A percentile compares a stretch with the other conserved stretches of the same genome.
Conservation (phyloP, 129 eudicot genomes). For the Glebionis coronaria region DNA sequence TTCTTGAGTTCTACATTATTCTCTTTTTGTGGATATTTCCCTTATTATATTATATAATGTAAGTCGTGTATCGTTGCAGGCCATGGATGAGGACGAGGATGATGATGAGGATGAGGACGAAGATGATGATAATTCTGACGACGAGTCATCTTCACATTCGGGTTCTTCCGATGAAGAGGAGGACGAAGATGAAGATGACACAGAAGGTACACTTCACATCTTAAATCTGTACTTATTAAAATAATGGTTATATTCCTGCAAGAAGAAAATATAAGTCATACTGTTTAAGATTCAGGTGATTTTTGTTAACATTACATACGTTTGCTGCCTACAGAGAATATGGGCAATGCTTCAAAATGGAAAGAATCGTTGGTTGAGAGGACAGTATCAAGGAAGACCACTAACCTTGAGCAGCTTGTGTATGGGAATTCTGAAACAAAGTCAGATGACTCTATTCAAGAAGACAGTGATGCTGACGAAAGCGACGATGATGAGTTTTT, state of each 20-base stretch:
- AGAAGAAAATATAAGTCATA: neutral
- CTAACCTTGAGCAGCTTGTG: conserved; percentile 89
- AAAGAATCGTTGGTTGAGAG: conserved; percentile 70
- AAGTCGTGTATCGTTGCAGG: conserved; percentile 36
- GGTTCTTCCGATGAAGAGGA: conserved; percentile 49
- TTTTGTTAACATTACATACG: conserved; percentile 5
- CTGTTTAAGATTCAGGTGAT: neutral
- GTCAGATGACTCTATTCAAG: conserved; percentile 31
- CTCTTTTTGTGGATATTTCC: neutral
- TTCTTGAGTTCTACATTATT: neutral
- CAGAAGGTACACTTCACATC: conserved; percentile 36
- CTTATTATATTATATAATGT: neutral
- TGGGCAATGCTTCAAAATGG: conserved; percentile 93
- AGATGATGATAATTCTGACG: conserved; percentile 39
- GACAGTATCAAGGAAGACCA: conserved; percentile 51
- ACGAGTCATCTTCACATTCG: conserved; percentile 32
- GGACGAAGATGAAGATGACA: conserved; percentile 45
- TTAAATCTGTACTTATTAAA: conserved; percentile 5
- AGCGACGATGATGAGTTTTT: conserved; percentile 82
- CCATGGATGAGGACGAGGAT: conserved; percentile 49
- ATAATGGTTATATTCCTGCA: neutral
- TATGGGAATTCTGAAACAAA: conserved; percentile 60
- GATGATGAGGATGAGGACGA: conserved; percentile 39
- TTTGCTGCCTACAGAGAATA: conserved; percentile 43
- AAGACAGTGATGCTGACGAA: conserved; percentile 43